Percentiles rank a stretch among this genome's conserved stretches.
phyloP scores from a whole-genome alignment of 2,329 filamentous ascomycete genomes.

The Sporothrix protearum region DNA sequence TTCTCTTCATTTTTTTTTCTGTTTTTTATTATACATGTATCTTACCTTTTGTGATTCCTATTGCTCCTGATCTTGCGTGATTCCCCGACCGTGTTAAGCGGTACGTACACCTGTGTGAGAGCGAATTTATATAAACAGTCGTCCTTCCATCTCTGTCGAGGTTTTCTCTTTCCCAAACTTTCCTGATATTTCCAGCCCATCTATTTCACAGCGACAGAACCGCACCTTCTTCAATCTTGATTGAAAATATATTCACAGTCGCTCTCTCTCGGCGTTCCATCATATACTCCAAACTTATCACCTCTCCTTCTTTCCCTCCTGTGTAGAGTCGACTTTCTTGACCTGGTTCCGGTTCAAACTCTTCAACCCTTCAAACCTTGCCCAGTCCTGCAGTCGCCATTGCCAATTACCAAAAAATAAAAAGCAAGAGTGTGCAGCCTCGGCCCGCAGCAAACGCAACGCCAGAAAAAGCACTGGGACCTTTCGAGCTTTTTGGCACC shows the following conservation, averaged over 20 bases:
- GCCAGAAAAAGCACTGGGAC: no score
- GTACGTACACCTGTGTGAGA: no score
- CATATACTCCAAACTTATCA: neutral
- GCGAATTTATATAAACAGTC: neutral
- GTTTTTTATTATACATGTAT: no score
- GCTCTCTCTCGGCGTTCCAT: neutral
- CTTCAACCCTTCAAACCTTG: no score
- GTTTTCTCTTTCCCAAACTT: neutral
- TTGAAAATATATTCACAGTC: conserved; percentile 1
- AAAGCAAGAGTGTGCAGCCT: neutral
- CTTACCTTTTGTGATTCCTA: neutral
- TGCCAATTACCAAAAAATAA: neutral
- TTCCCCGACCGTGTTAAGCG: neutral
- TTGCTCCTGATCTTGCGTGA: neutral
- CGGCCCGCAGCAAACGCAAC: neutral
- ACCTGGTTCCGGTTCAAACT: neutral
- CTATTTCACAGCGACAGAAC: no score
- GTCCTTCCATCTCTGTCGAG: neutral
- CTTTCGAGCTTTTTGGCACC: neutral
- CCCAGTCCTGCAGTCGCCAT: neutral
- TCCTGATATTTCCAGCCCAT: neutral
- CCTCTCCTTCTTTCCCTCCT: neutral
- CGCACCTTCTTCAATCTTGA: neutral
- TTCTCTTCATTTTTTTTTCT: neutral
- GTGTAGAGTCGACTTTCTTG: neutral